Evolutionary conservation across 331 rosid genomes (phyloP), one percentile per base, ranked within the genome.

Genomic region (Acacia concinna): DNA sequence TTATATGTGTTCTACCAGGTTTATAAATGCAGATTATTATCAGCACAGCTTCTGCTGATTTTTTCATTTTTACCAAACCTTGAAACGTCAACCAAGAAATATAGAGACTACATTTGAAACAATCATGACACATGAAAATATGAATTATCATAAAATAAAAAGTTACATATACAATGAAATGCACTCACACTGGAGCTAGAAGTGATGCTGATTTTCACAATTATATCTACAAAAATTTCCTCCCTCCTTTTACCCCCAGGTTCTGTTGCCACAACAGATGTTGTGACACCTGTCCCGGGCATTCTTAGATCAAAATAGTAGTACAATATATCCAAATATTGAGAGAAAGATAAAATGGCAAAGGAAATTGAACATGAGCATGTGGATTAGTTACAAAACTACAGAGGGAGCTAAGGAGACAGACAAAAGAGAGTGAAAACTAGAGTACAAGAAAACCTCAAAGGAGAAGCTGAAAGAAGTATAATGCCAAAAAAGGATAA

Each of bases 261-360:
- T 38, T 88, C 97, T 71, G 87, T 91, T 73, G 95, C 95, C 64
- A 93, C 92, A 77, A 93, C 97, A 79, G 97, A 93, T 80, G 91
- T 93, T 64, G 97, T 90, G 81, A 93, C 95, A 59, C 97, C 98
- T 78, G 86, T 90, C 78, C 98, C 97, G n/a, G 97, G 93, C 97
- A 91, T 93, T 93, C 96, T 76, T 73, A 63, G 35, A 79, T 43
- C 79, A 77, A 83, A 70, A 52, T 28, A 79, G 46, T 57, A 49
- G 44, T 71, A 71, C 63, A 85, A 38, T 52, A 30, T 64, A 64
- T 74, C 51, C 27, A 68, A 73, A 41, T 27, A 52, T 15, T 18
- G 71, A 49, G 62, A 77, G 35, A 17, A n/a, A n/a, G 71, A 74
- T 17, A 23, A 23, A 52, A 52, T 13, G 38, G 25, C 11, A 71